Percentiles rank a stretch among this genome's conserved stretches.
phyloP scores from a whole-genome alignment of 306 rosid genomes.

The Begonia masoniana region DNA sequence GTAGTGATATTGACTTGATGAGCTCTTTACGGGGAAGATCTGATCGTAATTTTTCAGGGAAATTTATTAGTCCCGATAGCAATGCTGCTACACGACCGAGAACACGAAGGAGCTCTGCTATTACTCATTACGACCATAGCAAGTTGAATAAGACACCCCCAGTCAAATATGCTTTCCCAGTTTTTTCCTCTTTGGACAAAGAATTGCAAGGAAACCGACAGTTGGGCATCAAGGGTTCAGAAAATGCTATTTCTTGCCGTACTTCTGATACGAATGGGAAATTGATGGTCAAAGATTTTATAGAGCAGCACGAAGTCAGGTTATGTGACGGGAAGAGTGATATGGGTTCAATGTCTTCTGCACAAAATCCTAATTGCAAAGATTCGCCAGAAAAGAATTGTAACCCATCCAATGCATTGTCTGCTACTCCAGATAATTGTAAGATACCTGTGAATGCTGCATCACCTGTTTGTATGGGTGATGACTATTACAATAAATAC shows the following conservation, averaged over 20 bases:
- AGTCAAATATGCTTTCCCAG: constrained; percentile 7
- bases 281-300: constrained; percentile 7
- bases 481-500: constrained; percentile 50
- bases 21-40: constrained; percentile 44
- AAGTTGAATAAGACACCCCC: constrained; percentile 17
- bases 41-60: constrained; percentile 27
- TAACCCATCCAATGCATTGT: constrained; percentile 30
- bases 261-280: constrained; percentile 13
- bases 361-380: constrained; percentile 12
- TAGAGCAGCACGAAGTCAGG: background rate
- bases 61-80: constrained; percentile 20
- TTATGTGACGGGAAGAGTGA: constrained; percentile 10
- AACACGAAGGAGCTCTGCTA: constrained; percentile 6
- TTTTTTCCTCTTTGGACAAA: constrained; percentile 15
- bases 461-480: constrained; percentile 87
- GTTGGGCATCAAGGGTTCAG: constrained; percentile 6
- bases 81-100: constrained; percentile 22
- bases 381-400: constrained; percentile 33
- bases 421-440: constrained; percentile 42
- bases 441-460: constrained; percentile 35
- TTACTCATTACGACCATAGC: constrained; percentile 12
- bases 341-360: constrained; percentile 11
- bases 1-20: constrained; percentile 10
- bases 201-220: constrained; percentile 13
- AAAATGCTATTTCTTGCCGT: constrained; percentile 9